Percentiles rank a stretch among this genome's conserved stretches.
Evolutionary conservation across 2,329 filamentous ascomycete genomes (phyloP).

Genomic region (Penicillium sp.): DNA sequence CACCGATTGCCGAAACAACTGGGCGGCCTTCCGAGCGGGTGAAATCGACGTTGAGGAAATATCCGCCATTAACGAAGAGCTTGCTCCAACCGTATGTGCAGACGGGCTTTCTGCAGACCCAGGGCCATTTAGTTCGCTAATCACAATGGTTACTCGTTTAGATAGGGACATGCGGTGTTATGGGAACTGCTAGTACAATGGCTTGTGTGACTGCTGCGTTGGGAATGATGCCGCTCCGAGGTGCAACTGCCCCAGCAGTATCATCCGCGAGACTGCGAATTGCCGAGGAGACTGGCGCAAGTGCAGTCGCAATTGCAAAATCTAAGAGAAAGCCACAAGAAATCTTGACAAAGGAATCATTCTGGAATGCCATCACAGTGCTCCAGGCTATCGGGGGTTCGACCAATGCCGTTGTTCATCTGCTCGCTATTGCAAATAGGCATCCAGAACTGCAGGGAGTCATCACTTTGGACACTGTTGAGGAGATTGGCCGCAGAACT

Average conservation of each 20-base stretch:
- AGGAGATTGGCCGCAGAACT: conserved; percentile 42
- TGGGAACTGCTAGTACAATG: conserved; percentile 52
- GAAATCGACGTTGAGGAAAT: conserved; percentile 65
- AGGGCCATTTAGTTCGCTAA: background rate
- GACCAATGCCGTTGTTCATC: conserved; percentile 49
- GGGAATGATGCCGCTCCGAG: conserved; percentile 46
- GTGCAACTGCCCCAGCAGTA: conserved; percentile 47
- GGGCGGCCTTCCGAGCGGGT: conserved; percentile 60
- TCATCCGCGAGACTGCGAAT: conserved; percentile 45
- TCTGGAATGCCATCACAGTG: conserved; percentile 46
- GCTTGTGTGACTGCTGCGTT: conserved; percentile 47
- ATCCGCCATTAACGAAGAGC: conserved; percentile 59
- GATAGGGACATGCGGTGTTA: conserved; percentile 49
- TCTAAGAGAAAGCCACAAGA: conserved; percentile 37
- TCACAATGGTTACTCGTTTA: conserved; percentile 6
- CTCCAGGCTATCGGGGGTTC: conserved; percentile 50
- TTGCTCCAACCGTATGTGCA: conserved; percentile 57
- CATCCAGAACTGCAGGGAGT: conserved; percentile 41
- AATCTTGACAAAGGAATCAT: conserved; percentile 41
- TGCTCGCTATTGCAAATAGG: conserved; percentile 48
- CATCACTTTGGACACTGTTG: conserved; percentile 41
- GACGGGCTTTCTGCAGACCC: too few species aligned
- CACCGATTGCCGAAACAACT: conserved; percentile 66
- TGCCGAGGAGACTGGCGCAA: conserved; percentile 47
- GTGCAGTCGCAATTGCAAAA: conserved; percentile 40